phyloP scores from a whole-genome alignment of 31 red algal species.

The Endocladia muricata region DNA sequence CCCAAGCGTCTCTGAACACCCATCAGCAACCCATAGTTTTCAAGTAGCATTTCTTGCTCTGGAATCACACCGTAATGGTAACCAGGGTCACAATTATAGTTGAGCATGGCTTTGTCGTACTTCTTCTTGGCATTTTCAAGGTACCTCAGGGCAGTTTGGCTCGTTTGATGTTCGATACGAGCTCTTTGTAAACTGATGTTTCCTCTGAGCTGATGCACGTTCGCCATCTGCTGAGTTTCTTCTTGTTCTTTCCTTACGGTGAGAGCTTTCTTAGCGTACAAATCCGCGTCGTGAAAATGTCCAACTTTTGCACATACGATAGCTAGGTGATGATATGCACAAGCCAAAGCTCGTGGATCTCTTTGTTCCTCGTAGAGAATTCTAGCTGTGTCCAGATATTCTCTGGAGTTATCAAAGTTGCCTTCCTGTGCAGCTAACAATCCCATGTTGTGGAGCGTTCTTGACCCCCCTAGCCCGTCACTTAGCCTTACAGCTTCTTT shows the following conservation, averaged over 20 bases:
- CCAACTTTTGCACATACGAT: slow-evolving; percentile 11
- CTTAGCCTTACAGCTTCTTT: slow-evolving; percentile 7
- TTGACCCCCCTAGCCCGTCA: slow-evolving; percentile 4
- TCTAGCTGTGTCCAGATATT: slow-evolving; percentile 13
- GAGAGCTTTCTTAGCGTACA: slow-evolving; percentile 13
- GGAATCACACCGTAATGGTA: slow-evolving; percentile 28
- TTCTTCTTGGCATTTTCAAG: slow-evolving; percentile 10
- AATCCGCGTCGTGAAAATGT: slow-evolving; percentile 10
- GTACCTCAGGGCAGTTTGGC: background rate
- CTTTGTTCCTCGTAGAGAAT: slow-evolving; percentile 10
- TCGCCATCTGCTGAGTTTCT: slow-evolving; percentile 19
- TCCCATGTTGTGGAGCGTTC: slow-evolving; percentile 32
- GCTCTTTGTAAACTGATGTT: slow-evolving; percentile 17
- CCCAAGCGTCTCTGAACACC: background rate
- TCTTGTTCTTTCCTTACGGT: slow-evolving; percentile 1
- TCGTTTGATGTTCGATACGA: background rate
- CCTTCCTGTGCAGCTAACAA: slow-evolving; percentile 13
- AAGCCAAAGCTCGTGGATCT: slow-evolving; percentile 8
- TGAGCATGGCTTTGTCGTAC: slow-evolving; percentile 28
- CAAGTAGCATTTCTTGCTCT: slow-evolving; percentile 32
- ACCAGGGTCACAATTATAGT: slow-evolving; percentile 16
- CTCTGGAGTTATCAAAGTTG: background rate
- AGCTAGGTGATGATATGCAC: slow-evolving; percentile 31
- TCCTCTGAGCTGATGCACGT: slow-evolving; percentile 23
- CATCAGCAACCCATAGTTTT: slow-evolving; percentile 27